Percentiles rank a stretch among this genome's conserved stretches.
Conservation (phyloP, 257 asterid genomes). For the Rhazya stricta region DNA sequence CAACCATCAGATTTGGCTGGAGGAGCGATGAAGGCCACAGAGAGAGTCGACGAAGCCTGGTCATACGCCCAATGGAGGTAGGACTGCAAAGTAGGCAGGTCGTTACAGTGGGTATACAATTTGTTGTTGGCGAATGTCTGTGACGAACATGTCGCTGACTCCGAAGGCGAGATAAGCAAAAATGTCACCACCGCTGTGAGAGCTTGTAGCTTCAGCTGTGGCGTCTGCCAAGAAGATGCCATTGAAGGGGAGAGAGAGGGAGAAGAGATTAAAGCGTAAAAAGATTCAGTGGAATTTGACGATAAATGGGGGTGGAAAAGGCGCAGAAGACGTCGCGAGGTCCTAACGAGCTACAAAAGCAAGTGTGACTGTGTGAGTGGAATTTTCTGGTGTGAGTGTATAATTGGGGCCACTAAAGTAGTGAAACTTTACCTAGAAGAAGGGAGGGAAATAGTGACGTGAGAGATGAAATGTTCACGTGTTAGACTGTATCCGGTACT, state of each 20-base stretch:
- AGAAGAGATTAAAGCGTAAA: background rate
- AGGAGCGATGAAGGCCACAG: slow-evolving; percentile 59
- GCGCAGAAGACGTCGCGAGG: no score
- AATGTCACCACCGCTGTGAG: slow-evolving; percentile 9
- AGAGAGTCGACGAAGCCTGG: slow-evolving; percentile 37
- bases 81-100: slow-evolving; percentile 52
- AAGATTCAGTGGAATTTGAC: background rate
- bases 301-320: background rate
- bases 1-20: slow-evolving; percentile 60
- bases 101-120: slow-evolving; percentile 54
- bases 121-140: slow-evolving; percentile 52
- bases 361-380: no score
- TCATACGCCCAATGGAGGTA: slow-evolving; percentile 62
- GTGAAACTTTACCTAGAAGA: no score
- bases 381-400: no score
- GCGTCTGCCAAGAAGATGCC: slow-evolving; percentile 30
- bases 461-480: no score
- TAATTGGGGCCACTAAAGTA: no score
- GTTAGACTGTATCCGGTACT: no score
- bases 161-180: slow-evolving; percentile 35
- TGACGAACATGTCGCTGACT: slow-evolving; percentile 47
- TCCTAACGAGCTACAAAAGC: no score
- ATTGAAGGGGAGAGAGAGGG: slow-evolving; percentile 20
- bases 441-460: background rate
- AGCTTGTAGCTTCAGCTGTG: slow-evolving; percentile 17